Percentiles rank a stretch among this genome's conserved stretches.
phyloP scores from a whole-genome alignment of 2,329 filamentous ascomycete genomes.

The Colletotrichum limetticola region DNA sequence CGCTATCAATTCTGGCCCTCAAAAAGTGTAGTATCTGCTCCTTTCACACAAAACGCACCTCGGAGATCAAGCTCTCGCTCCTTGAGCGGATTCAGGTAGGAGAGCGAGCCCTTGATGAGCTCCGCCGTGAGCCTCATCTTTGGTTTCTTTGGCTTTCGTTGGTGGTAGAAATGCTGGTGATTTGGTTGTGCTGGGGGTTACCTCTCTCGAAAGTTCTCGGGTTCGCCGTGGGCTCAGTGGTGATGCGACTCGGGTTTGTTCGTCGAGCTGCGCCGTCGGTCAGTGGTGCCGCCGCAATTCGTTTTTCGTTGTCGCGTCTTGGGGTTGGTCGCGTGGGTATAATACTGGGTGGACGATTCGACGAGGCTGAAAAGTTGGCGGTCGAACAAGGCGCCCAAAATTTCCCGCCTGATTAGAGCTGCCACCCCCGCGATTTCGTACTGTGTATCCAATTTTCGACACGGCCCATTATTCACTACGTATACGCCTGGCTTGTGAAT shows the following conservation, averaged over 20 bases:
- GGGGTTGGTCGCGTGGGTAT: slow-evolving; percentile 7
- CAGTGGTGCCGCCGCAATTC: not conserved
- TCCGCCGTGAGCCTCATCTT: slow-evolving; percentile 95
- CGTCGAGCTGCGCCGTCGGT: not conserved
- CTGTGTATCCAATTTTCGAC: not conserved
- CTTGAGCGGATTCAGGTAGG: slow-evolving; percentile 98
- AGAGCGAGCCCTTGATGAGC: slow-evolving; percentile 92
- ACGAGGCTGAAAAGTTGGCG: slow-evolving; percentile 36
- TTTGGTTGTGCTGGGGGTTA: slow-evolving; percentile 29
- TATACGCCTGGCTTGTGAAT: not conserved
- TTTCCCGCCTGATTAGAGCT: slow-evolving; percentile 33
- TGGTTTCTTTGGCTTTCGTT: slow-evolving; percentile 37
- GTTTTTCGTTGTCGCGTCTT: not conserved
- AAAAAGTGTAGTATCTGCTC: slow-evolving; percentile 93
- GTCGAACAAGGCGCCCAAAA: slow-evolving; percentile 32
- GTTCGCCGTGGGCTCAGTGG: too few relatives aligned
- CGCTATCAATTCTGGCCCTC: slow-evolving; percentile 83
- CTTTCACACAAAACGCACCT: slow-evolving; percentile 90
- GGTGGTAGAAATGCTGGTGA: slow-evolving; percentile 22
- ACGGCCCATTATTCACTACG: rapidly evolving
- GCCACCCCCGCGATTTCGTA: slow-evolving; percentile 1
- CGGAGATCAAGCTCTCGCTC: slow-evolving; percentile 98
- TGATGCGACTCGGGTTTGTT: too few relatives aligned
- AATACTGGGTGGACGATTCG: not conserved
- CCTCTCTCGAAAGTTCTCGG: slow-evolving; percentile 1